Conservation (phyloP, 208 protist genomes). For the Crithidia fasciculata region DNA sequence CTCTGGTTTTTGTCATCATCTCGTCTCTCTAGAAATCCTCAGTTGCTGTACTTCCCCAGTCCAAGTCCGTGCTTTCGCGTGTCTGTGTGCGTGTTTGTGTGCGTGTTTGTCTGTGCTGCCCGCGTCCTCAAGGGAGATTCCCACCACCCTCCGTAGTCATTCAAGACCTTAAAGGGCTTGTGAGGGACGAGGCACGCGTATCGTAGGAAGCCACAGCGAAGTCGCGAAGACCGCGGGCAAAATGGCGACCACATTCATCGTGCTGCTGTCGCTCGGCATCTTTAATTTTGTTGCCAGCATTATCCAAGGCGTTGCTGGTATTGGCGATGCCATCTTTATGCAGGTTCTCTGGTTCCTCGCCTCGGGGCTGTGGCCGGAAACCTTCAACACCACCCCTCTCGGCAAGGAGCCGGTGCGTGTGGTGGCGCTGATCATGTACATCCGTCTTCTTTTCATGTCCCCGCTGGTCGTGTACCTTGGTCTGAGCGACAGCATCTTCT, state of each 20-base stretch:
- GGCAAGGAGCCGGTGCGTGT: conserved; percentile 44
- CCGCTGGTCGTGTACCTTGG: conserved; percentile 56
- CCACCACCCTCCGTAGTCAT: too few relatives aligned
- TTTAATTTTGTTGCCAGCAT: conserved; percentile 57
- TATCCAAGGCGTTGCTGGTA: conserved; percentile 60
- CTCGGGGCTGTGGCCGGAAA: conserved; percentile 17
- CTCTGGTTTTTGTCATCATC: too few relatives aligned
- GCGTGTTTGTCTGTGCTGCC: too few relatives aligned
- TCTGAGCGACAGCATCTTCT: conserved; percentile 62
- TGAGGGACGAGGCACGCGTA: background rate
- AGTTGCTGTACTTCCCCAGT: too few relatives aligned
- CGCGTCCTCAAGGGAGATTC: too few relatives aligned
- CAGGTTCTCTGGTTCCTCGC: conserved; percentile 58
- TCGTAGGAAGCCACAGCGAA: background rate
- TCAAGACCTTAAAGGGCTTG: too few relatives aligned
- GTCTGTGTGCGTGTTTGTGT: too few relatives aligned
- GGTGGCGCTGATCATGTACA: conserved; percentile 65
- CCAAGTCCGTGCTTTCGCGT: too few relatives aligned
- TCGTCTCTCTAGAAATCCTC: too few relatives aligned
- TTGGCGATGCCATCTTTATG: conserved; percentile 69
- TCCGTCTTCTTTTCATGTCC: conserved; percentile 61
- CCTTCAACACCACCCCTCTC: conserved; percentile 50
- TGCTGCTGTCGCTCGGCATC: conserved; percentile 40
- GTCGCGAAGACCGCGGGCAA: background rate
- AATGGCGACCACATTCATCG: conserved; percentile 21